phyloP scores from a whole-genome alignment of 306 rosid genomes.

The Cicer arietinum region DNA sequence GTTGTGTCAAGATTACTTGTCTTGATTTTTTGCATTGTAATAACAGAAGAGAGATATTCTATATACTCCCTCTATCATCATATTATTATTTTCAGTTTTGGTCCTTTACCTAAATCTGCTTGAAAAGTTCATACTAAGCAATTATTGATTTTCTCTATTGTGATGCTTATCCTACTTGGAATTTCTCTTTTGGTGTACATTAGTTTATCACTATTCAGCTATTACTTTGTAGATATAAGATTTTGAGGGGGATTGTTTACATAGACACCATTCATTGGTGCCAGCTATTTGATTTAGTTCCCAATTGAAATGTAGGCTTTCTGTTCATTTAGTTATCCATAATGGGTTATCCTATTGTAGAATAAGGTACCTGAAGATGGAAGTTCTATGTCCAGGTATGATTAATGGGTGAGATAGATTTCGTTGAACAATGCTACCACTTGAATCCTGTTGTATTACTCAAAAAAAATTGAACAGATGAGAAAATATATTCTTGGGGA shows the following conservation, averaged over 20 bases:
- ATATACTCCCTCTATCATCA: slow-evolving; percentile 6
- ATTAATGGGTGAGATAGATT: background rate
- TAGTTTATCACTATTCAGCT: too few species aligned
- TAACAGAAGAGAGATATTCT: slow-evolving; percentile 46
- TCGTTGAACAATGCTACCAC: background rate
- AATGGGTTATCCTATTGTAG: background rate
- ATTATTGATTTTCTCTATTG: slow-evolving; percentile 3
- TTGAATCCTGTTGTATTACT: background rate
- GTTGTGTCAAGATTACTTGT: slow-evolving; percentile 5
- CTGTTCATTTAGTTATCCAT: background rate
- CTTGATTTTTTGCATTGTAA: slow-evolving; percentile 43
- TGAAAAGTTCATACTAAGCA: slow-evolving; percentile 1
- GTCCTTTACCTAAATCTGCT: slow-evolving; percentile 9
- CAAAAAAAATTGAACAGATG: background rate
- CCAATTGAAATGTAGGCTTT: background rate
- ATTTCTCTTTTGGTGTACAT: background rate
- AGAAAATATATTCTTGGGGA: background rate
- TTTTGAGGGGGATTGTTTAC: too few species aligned
- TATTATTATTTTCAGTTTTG: slow-evolving; percentile 28
- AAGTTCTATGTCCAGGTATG: background rate
- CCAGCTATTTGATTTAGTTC: background rate
- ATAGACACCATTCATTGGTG: too few species aligned
- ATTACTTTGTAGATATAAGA: too few species aligned
- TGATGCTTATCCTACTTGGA: background rate
- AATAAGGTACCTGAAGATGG: background rate